These are phyloP conservation scores for Verticillium alfalfae DNA, from an alignment of 2,329 filamentous ascomycete genomes.

Conservation along the genomic window DNA sequence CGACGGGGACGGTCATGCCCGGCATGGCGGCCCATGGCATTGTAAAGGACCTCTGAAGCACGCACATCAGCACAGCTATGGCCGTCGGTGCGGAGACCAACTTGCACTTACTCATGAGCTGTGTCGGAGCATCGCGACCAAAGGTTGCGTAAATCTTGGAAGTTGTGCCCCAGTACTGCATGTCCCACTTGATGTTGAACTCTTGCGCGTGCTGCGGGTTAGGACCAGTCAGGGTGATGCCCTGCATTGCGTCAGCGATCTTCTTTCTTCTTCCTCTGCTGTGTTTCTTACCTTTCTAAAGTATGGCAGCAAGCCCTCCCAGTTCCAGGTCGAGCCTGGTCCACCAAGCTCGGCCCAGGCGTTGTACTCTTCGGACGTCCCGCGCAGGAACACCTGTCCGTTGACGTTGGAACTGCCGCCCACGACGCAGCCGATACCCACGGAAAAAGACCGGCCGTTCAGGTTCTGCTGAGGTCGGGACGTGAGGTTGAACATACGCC, in stretches of 20 bases:
- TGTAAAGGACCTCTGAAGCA: conserved; percentile 8
- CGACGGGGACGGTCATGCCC: conserved; percentile 15
- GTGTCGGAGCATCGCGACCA: conserved; percentile 7
- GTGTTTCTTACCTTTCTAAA: conserved; percentile 30
- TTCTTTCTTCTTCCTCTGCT: neutral
- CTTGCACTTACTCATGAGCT: conserved; percentile 9
- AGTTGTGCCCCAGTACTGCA: conserved; percentile 11
- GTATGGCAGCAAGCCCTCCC: conserved; percentile 31
- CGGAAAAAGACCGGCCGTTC: conserved; percentile 15
- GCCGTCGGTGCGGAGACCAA: too few relatives aligned
- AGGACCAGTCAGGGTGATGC: conserved; percentile 13
- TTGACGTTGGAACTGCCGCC: conserved; percentile 35
- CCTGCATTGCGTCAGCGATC: neutral
- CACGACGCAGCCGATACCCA: conserved; percentile 24
- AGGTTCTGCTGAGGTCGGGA: conserved; percentile 21
- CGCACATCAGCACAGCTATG: neutral
- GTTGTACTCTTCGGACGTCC: conserved; percentile 31
- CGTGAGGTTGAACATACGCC: conserved; percentile 20
- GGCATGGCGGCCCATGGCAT: conserved; percentile 19
- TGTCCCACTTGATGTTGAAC: conserved; percentile 14
- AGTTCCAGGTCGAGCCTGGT: conserved; percentile 35
- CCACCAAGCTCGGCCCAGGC: conserved; percentile 39
- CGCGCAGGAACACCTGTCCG: conserved; percentile 28
- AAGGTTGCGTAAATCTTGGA: conserved; percentile 11
- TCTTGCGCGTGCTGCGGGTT: conserved; percentile 8